Percentiles rank a stretch among this genome's conserved stretches.
phyloP scores from a whole-genome alignment of 179 eudicot genomes.

The Heliamphora pulchella region DNA sequence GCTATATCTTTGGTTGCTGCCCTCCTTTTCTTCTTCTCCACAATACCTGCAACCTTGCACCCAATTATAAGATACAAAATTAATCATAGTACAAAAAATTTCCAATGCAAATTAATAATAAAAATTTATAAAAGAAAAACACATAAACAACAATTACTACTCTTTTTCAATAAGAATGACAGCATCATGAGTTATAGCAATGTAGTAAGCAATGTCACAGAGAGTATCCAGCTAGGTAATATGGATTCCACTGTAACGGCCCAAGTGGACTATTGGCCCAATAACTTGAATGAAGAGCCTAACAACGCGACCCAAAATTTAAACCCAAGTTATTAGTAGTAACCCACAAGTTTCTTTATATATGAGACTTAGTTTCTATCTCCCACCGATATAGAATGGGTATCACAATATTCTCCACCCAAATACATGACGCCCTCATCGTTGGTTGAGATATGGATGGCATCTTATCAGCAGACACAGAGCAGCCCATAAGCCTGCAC shows the following conservation, averaged over 20 bases:
- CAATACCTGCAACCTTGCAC: constrained; percentile 16
- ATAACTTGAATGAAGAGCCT: too few relatives aligned
- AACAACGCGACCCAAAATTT: background rate
- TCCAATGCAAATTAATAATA: background rate
- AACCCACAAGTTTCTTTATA: too few relatives aligned
- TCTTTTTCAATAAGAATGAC: background rate
- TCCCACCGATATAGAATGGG: too few relatives aligned
- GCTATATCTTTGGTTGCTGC: constrained; percentile 20
- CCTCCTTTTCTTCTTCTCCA: constrained; percentile 26
- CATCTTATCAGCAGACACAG: too few relatives aligned
- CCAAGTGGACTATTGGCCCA: too few relatives aligned
- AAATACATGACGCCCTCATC: too few relatives aligned
- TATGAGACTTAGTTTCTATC: too few relatives aligned
- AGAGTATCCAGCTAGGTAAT: background rate
- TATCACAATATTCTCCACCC: too few relatives aligned
- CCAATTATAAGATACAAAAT: background rate
- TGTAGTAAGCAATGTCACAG: background rate
- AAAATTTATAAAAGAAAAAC: background rate
- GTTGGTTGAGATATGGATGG: too few relatives aligned
- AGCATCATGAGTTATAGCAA: background rate
- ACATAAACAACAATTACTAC: background rate
- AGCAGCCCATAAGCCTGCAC: too few relatives aligned
- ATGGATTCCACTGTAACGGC: background rate
- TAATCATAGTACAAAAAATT: background rate
- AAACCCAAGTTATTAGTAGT: too few relatives aligned